Evolutionary conservation across 163 green algal species (phyloP), one percentile per base, ranked within the genome.

Genomic region (Volvox carteri): DNA sequence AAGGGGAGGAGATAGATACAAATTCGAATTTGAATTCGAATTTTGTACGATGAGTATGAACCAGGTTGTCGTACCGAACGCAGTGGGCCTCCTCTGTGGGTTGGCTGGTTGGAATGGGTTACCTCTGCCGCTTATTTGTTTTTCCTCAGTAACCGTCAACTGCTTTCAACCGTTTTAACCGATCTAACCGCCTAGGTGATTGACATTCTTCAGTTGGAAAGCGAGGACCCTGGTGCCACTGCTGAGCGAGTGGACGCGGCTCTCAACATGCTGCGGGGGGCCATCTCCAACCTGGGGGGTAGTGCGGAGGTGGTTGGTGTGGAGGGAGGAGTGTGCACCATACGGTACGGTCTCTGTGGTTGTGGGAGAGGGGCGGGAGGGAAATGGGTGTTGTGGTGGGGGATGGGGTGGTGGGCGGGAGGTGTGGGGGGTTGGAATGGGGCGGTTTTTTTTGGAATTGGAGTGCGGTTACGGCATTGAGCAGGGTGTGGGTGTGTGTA

Each of bases 211-310:
- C 84, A 89, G 67, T 85, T 91, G 81, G 90, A 93, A 25, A 84
- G 92, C 0, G 67, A 68, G 67, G 54, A 85, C 30, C 91, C 96
- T 35, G 90, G 41, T 12, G 76, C 78, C 41, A 96, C 87, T 0
- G 78, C 94, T 0, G 93, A 91, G 2, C 87, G 86, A 2, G 93
- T 99, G 39, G 93, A 99, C 89, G 73, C 79, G 42, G 95, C 98
- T 88, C 93, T 99, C 25, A 95, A 98, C 90, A 95, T 97, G 90
- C 91, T 99, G 84, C 85, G 97, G 39, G 92, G 93, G 9, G 97
- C 97, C 23, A 97, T 99, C 74, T 68, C 62, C 25, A 97, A 86
- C 50, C 70, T 91, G 12, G 96, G 95, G 11, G 97, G 95, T 44
- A 93, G 41, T 16, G 97, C 98, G 75, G 89, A 96, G 85, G 96